These are phyloP conservation scores for Diversispora eburnea DNA, from an alignment of 192 early-diverging fungal species.

Conservation along the genomic window DNA sequence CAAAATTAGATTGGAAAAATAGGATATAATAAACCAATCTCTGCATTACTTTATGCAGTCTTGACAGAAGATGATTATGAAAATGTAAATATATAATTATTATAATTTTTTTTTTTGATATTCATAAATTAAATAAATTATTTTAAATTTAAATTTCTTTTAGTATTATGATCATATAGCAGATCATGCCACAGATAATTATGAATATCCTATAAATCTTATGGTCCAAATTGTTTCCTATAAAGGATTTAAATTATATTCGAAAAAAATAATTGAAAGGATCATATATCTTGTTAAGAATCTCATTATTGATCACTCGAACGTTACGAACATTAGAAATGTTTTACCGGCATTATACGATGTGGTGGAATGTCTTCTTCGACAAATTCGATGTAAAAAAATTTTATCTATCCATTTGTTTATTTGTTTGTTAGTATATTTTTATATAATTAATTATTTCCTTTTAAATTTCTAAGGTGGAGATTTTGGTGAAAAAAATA, in stretches of 20 bases:
- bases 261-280: not conserved
- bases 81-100: not conserved
- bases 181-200: not conserved
- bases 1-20: no score
- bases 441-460: not conserved
- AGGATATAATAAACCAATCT: not conserved
- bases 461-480: constrained; percentile 2
- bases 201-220: not conserved
- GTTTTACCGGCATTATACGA: not conserved
- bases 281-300: not conserved
- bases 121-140: not conserved
- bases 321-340: not conserved
- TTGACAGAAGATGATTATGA: not conserved
- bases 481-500: constrained; percentile 2
- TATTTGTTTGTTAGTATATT: not conserved
- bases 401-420: no score
- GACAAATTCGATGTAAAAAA: constrained; percentile 7
- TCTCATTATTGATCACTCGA: not conserved
- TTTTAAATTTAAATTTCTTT: not conserved
- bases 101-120: no score
- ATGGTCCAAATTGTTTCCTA: not conserved
- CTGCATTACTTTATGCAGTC: not conserved
- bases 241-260: not conserved
- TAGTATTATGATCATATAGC: constrained; percentile 13
- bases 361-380: not conserved